phyloP scores from a whole-genome alignment of 495 filamentous ascomycete genomes.

The Symbiotaphrina buchneri region DNA sequence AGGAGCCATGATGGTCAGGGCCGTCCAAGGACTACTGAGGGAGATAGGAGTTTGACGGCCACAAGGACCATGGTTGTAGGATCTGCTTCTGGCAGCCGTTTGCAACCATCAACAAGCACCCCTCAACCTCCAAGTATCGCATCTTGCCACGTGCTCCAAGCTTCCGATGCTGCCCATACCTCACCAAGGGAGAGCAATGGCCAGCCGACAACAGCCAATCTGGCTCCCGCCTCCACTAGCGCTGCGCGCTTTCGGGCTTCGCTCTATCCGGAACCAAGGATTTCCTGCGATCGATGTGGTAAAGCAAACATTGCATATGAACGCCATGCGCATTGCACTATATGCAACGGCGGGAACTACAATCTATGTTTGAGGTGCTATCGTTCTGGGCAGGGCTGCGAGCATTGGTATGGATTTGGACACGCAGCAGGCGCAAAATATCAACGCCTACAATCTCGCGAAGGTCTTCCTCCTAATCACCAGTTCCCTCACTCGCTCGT shows the following conservation, averaged over 20 bases:
- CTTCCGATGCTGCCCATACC: too few relatives aligned
- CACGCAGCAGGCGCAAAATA: slow-evolving; percentile 36
- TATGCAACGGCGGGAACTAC: slow-evolving; percentile 44
- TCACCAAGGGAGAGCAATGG: too few relatives aligned
- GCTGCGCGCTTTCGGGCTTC: slow-evolving; percentile 13
- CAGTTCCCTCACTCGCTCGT: slow-evolving; percentile 39
- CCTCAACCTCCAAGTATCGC: too few relatives aligned
- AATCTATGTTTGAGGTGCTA: slow-evolving; percentile 66
- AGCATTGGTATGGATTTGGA: slow-evolving; percentile 60
- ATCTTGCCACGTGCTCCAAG: too few relatives aligned
- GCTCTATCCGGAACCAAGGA: slow-evolving; percentile 42
- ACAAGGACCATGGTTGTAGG: too few relatives aligned
- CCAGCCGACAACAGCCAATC: not conserved
- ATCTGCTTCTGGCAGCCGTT: too few relatives aligned
- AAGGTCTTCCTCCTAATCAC: slow-evolving; percentile 16
- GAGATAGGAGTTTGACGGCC: too few relatives aligned
- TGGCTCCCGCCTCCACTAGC: slow-evolving; percentile 12
- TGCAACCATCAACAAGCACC: too few relatives aligned
- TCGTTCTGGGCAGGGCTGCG: slow-evolving; percentile 46
- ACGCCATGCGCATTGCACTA: slow-evolving; percentile 53
- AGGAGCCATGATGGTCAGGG: too few relatives aligned
- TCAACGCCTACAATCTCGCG: slow-evolving; percentile 17
- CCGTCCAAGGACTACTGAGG: too few relatives aligned
- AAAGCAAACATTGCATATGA: slow-evolving; percentile 52
- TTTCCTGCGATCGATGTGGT: slow-evolving; percentile 46